Percentiles rank a stretch among this genome's conserved stretches.
phyloP scores from a whole-genome alignment of 805 yeast species.

The Hanseniaspora nectarophila region DNA sequence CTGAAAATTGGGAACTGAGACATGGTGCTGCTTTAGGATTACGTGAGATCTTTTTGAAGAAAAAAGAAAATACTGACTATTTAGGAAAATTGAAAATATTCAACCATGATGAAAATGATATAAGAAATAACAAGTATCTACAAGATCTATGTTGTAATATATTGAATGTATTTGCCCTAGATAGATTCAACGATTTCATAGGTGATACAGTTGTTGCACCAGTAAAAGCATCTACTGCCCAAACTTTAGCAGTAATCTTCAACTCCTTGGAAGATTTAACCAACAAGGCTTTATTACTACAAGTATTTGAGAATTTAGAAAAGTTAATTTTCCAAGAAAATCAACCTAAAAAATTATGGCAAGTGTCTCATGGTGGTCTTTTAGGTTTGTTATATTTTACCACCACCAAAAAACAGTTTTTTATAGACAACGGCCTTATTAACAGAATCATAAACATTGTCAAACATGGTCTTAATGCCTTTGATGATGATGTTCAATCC shows the following conservation, averaged over 20 bases:
- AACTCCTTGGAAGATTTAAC: slow-evolving; percentile 56
- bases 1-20: slow-evolving; percentile 84
- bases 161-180: slow-evolving; percentile 78
- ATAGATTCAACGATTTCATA: slow-evolving; percentile 92
- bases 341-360: slow-evolving; percentile 56
- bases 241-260: slow-evolving; percentile 77
- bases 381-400: slow-evolving; percentile 86
- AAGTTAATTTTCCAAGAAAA: slow-evolving; percentile 58
- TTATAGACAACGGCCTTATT: slow-evolving; percentile 44
- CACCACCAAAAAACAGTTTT: slow-evolving; percentile 71
- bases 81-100: slow-evolving; percentile 72
- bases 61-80: slow-evolving; percentile 68
- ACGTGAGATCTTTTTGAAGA: slow-evolving; percentile 49
- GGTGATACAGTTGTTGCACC: slow-evolving; percentile 98
- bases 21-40: slow-evolving; percentile 93
- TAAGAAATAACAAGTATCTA: slow-evolving; percentile 52
- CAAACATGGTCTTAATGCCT: slow-evolving; percentile 63
- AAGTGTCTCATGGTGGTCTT: slow-evolving; percentile 97
- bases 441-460: slow-evolving; percentile 74
- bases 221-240: slow-evolving; percentile 93
- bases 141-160: slow-evolving; percentile 83
- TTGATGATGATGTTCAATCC: slow-evolving; percentile 92
- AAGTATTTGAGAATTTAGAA: slow-evolving; percentile 54
- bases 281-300: slow-evolving; percentile 15
- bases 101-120: slow-evolving; percentile 48